Evolutionary conservation across 1,139 yeast genomes (phyloP), one percentile per base, ranked within the genome.

Genomic region (Candida sojae): DNA sequence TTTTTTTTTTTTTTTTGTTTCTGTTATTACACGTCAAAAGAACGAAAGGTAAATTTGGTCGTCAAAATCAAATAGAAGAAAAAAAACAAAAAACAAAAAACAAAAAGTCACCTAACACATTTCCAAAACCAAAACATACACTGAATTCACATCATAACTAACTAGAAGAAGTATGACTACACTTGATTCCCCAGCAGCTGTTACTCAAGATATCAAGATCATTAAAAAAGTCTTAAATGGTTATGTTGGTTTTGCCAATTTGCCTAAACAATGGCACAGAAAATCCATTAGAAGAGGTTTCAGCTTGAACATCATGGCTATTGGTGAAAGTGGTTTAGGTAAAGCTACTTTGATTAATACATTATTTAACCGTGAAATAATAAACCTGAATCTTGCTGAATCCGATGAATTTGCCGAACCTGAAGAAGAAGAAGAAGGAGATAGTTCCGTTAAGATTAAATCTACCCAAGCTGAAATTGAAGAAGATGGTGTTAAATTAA

Each of bases 211-310:
- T 42, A 69, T 79, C 47, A 80, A 79, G 62, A 76, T 90, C 52
- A 83, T 90, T 60, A 86, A 87, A 60, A 85, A 96, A 58, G 89
- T 89, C 63, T 82, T 92, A 59, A 88, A 85, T 57, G 96, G 96
- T 6, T 92, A 87, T 66, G 99, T 95, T 51, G 99, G 99, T 4
- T 93, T 95, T 71, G 97, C 98, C 58, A 95, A 92, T 70, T 79
- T 95, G 62, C 99, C 99, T 51, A 93, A 92, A 67, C 99, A 95
- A 75, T 93, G 98, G 97, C 98, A 93, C 72, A 84, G 97, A 71
- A 91, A 89, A 69, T 86, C 96, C 5, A 85, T 92, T 56, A 86
- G 93, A 70, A 83, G 93, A 66, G 99, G 99, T n/a, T 95, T 93
- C 78, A 81, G 77, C 60, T 82, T 95, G 67, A 95, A 93, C 66